phyloP scores from a whole-genome alignment of 106 monocot species.

The Allium fistulosum region DNA sequence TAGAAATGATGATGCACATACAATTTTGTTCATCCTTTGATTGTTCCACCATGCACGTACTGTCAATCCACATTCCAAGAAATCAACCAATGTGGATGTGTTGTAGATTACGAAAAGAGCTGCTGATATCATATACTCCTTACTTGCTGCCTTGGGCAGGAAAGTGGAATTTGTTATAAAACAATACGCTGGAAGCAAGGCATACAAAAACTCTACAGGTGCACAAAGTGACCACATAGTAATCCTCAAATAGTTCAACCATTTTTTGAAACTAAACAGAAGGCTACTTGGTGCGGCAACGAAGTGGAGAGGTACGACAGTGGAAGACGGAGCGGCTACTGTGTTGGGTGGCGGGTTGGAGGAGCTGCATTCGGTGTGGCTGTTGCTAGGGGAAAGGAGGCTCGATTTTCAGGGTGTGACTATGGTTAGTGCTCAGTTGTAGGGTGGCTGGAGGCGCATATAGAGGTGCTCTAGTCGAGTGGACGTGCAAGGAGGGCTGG shows the following conservation, averaged over 20 bases:
- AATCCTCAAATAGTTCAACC: constrained; percentile 17
- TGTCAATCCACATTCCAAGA: constrained; percentile 22
- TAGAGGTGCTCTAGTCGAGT: no score
- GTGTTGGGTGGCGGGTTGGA: no score
- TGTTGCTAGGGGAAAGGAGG: no score
- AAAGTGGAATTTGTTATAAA: constrained; percentile 21
- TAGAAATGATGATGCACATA: constrained; percentile 19
- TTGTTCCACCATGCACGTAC: constrained; percentile 59
- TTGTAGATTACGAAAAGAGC: constrained; percentile 20
- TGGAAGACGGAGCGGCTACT: no score
- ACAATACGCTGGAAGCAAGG: constrained; percentile 28
- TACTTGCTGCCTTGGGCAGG: constrained; percentile 25
- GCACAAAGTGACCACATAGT: constrained; percentile 14
- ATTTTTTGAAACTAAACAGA: no score
- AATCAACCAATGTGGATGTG: constrained; percentile 19
- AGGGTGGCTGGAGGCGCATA: no score
- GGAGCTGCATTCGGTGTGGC: no score
- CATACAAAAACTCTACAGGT: constrained; percentile 22
- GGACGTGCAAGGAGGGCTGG: no score
- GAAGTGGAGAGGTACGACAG: no score
- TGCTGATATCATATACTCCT: constrained; percentile 6
- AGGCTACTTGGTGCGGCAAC: no score
- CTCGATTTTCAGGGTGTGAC: no score
- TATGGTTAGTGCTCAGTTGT: no score
- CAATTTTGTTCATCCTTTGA: constrained; percentile 42